Percentiles rank a stretch among this genome's conserved stretches.
These are phyloP conservation scores for Vitis hybrid DNA, from an alignment of 177 flowering plant species.

Conservation along the genomic window DNA sequence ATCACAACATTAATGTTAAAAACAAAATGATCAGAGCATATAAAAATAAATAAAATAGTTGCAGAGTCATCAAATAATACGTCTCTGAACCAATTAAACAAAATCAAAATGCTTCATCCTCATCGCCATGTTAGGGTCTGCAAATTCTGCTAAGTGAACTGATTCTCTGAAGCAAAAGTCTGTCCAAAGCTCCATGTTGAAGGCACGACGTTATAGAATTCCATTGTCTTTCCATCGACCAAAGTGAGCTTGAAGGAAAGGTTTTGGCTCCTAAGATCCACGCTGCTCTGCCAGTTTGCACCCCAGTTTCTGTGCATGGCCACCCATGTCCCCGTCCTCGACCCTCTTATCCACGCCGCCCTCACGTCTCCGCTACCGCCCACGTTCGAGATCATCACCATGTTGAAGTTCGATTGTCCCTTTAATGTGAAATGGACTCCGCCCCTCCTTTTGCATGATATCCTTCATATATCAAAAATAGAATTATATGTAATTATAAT, in stretches of 20 bases:
- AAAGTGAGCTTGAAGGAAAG: slow-evolving; percentile 61
- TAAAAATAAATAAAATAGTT: too few relatives aligned
- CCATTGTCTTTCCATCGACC: slow-evolving; percentile 46
- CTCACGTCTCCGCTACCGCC: slow-evolving; percentile 72
- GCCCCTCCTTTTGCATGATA: slow-evolving; percentile 60
- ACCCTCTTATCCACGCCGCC: slow-evolving; percentile 60
- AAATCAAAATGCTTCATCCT: background rate
- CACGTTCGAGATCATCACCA: slow-evolving; percentile 71
- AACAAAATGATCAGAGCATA: too few relatives aligned
- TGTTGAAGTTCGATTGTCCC: slow-evolving; percentile 64
- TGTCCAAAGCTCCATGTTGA: slow-evolving; percentile 69
- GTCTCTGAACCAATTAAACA: background rate
- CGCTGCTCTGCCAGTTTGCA: slow-evolving; percentile 69
- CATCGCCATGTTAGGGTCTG: too few relatives aligned
- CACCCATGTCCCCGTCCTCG: slow-evolving; percentile 46
- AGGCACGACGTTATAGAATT: slow-evolving; percentile 60
- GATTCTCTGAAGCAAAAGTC: slow-evolving; percentile 55
- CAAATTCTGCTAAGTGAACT: slow-evolving; percentile 33
- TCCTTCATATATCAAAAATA: slow-evolving; percentile 35
- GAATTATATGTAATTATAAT: too few relatives aligned
- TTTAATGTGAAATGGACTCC: slow-evolving; percentile 78
- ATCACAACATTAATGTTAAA: too few relatives aligned
- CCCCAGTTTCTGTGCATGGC: slow-evolving; percentile 86
- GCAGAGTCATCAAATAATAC: background rate
- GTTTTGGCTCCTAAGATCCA: slow-evolving; percentile 43